Conservation (phyloP, 805 yeast genomes). For the Ogataea nitratoaversa region DNA sequence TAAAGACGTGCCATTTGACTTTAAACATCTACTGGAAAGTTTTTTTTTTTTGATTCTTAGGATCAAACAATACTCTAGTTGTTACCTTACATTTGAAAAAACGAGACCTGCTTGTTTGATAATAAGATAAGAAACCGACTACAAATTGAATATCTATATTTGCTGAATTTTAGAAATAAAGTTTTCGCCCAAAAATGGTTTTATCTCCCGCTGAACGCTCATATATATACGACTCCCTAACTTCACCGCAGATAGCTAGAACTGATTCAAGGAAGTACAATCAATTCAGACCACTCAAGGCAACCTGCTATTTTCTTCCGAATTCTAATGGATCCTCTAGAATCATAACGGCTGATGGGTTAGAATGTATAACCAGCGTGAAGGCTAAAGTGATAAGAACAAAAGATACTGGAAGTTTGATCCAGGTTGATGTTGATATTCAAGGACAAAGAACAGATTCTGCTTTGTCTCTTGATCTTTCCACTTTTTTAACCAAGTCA, state of each 20-base stretch:
- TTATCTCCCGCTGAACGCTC: conserved; percentile 74
- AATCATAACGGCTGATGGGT: conserved; percentile 81
- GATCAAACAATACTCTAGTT: too few species aligned
- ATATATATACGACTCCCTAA: conserved; percentile 71
- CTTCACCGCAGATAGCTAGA: conserved; percentile 53
- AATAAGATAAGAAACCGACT: too few species aligned
- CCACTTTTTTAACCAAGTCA: conserved; percentile 55
- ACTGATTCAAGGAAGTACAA: conserved; percentile 77
- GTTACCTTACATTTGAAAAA: too few species aligned
- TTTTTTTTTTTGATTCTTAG: not conserved
- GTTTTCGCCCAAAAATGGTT: too few species aligned
- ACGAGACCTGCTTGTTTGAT: too few species aligned
- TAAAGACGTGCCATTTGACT: not conserved
- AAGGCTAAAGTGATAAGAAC: conserved; percentile 71
- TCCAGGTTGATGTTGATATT: conserved; percentile 78
- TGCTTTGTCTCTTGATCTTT: conserved; percentile 56
- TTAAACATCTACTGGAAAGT: not conserved
- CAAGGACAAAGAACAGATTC: conserved; percentile 80
- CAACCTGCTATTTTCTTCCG: conserved; percentile 75
- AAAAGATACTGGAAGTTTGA: conserved; percentile 40
- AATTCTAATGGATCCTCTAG: conserved; percentile 91
- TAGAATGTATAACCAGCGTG: conserved; percentile 88
- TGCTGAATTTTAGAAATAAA: too few species aligned
- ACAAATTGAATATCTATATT: too few species aligned
- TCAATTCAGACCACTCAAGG: conserved; percentile 85